Evolutionary conservation across 345 rosid genomes (phyloP), one percentile per base, ranked within the genome.

Genomic region (Psidium guajava): DNA sequence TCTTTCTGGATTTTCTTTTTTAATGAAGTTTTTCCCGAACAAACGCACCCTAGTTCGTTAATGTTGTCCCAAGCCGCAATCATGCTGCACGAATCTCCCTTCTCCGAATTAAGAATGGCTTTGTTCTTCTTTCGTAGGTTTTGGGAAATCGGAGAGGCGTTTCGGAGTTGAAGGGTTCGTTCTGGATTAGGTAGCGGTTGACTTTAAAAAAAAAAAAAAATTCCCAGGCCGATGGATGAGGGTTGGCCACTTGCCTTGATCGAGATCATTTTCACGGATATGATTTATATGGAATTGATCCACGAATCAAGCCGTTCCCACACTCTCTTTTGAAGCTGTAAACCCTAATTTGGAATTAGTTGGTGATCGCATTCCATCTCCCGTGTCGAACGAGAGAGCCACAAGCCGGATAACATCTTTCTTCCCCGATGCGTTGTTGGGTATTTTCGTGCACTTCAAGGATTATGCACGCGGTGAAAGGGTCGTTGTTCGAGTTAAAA

Each of bases 221-320:
- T 81, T 42, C 51, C 16, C 22, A 14, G 9, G 32, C 28, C n/a
- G 75, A 85, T 32, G 54, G 87, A 85, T 85, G 84, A 85, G 81
- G 84, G 84, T 85, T 85, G 87, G 87, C 82, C 87, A 85, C 87
- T 85, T 85, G 84, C 87, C 84, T 82, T 36, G 28, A 27, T 44
- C 87, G 47, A 32, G 24, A 69, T 69, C 47, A 32, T 69, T 69
- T 40, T 47, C 13, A 2, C 1, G 44, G 44, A 44, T 18, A 2
- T 18, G 77, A 69, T 32, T 49, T 49, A 0, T 10, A 69, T 32
- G 77, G 36, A 28, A 32, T 69, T 8, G 44, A 69, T 32, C 77
- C 44, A 20, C 24, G 13, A 1, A 47, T 69, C 47, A 69, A 32
- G 77, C 44, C 77, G 77, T 69, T 32, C 51, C 51, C 77, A 32